Evolutionary conservation across 805 yeast genomes (phyloP), one percentile per base, ranked within the genome.

Genomic region (Suhomyces sp.): DNA sequence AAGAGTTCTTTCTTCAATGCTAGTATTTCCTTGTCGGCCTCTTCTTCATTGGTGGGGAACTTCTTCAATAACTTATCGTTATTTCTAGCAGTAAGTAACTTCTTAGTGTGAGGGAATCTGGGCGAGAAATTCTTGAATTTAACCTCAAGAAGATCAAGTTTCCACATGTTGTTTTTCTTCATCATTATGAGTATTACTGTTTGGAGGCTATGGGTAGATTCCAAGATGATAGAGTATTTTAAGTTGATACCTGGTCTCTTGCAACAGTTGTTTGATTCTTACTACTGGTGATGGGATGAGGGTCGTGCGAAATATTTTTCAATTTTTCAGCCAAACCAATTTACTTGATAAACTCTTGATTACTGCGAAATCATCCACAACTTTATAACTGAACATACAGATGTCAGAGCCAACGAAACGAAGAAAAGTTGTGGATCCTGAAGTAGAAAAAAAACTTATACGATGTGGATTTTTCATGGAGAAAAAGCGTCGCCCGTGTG

Each of bases 401-500:
- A n/a, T n/a, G n/a, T n/a, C n/a, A n/a, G n/a, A 26, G 15, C 20
- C 18, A n/a, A 23, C 29, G 33, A 37, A 36, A 19, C 28, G 31
- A 33, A 38, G 41, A 29, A 36, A 38, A 33, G 31, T 17, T 14
- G 33, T 33, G 13, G 32, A 17, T 13, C 10, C 13, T 10, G 15
- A 16, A 19, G n/a, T n/a, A n/a, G 20, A 21, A 12, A 29, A 19
- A 12, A 14, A 26, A 6, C 13, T n/a, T n/a, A n/a, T 30, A 15
- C 43, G 65, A 58, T 76, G 88, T 55, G 70, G 68, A 39, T 79
- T 51, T 48, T 61, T 66, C 31, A 53, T 81, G 12, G 60, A 53
- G 9, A 69, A 68, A 49, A 79, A 76, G 55, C 69, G 70, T 24
- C 63, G 86, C 36, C 58, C 56, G 28, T 84, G 95, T 56, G 74